Conservation (phyloP, 179 eudicot species). For the Beta corolliflora region DNA sequence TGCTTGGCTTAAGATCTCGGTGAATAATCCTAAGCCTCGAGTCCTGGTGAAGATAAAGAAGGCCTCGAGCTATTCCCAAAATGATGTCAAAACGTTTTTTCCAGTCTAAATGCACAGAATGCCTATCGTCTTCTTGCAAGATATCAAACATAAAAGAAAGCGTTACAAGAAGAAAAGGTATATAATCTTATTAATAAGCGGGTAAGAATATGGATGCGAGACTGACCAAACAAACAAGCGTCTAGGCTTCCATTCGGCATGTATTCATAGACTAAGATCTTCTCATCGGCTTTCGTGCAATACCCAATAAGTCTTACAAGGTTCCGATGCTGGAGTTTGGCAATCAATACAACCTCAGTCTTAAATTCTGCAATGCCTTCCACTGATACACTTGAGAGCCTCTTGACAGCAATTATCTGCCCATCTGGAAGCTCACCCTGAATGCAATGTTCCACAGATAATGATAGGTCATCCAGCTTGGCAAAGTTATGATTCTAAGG, state of each 20-base stretch:
- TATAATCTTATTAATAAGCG: neutral
- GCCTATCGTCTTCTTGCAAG: conserved; percentile 21
- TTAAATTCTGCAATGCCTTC: too few relatives aligned
- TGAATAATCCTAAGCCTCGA: conserved; percentile 32
- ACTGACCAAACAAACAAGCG: too few relatives aligned
- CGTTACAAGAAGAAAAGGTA: neutral
- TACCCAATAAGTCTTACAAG: too few relatives aligned
- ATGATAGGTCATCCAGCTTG: neutral
- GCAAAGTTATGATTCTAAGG: too few relatives aligned
- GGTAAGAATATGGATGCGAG: neutral
- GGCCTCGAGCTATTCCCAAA: conserved; percentile 29
- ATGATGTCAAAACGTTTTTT: conserved; percentile 32
- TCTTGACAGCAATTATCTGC: too few relatives aligned
- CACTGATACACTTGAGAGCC: too few relatives aligned
- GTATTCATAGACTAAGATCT: too few relatives aligned
- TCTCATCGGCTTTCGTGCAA: too few relatives aligned
- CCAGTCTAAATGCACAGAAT: conserved; percentile 23
- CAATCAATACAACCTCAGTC: too few relatives aligned
- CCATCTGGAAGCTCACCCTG: conserved; percentile 32
- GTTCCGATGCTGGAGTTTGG: too few relatives aligned
- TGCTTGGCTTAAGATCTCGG: conserved; percentile 39
- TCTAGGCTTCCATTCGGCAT: too few relatives aligned
- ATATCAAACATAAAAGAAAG: neutral
- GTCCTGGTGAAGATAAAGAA: conserved; percentile 36
- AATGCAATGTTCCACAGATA: neutral